Evolutionary conservation across 2,329 filamentous ascomycete genomes (phyloP).

Genomic region (Huntiella decipiens): DNA sequence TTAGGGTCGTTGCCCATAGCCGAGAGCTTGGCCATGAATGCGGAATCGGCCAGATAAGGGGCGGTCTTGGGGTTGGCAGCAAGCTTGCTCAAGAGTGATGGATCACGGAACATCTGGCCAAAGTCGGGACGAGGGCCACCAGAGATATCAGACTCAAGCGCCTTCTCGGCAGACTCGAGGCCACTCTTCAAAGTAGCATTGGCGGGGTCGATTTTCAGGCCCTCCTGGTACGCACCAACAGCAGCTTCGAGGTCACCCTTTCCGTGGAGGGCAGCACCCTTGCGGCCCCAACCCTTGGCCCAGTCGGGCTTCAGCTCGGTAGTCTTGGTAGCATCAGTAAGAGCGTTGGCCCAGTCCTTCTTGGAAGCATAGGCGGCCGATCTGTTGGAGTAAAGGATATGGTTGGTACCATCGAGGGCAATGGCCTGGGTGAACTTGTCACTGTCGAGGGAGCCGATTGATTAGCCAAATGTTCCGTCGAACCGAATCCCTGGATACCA

Average conservation of each 20-base stretch:
- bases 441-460: slow-evolving; percentile 25
- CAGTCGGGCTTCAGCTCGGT: slow-evolving; percentile 93
- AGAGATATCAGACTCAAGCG: slow-evolving; percentile 46
- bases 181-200: slow-evolving; percentile 90
- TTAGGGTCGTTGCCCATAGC: slow-evolving; percentile 64
- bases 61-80: slow-evolving; percentile 89
- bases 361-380: slow-evolving; percentile 78
- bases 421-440: slow-evolving; percentile 92
- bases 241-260: slow-evolving; percentile 69
- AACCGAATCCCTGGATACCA: background rate
- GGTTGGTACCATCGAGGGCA: slow-evolving; percentile 68
- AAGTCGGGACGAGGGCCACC: slow-evolving; percentile 46
- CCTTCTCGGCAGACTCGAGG: slow-evolving; percentile 65
- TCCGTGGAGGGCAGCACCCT: slow-evolving; percentile 80
- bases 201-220: slow-evolving; percentile 76
- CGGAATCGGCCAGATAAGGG: slow-evolving; percentile 55
- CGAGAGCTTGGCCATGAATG: slow-evolving; percentile 83
- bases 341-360: slow-evolving; percentile 66
- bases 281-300: slow-evolving; percentile 90
- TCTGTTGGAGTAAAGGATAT: slow-evolving; percentile 95
- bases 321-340: slow-evolving; percentile 82
- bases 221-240: slow-evolving; percentile 79
- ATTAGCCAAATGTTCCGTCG: background rate
- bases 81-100: slow-evolving; percentile 74
- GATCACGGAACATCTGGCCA: slow-evolving; percentile 89